A percentile compares a stretch with the other conserved stretches of the same genome.
These are phyloP conservation scores for Fraxinus paxiana DNA, from an alignment of 305 asterid species.

Conservation along the genomic window DNA sequence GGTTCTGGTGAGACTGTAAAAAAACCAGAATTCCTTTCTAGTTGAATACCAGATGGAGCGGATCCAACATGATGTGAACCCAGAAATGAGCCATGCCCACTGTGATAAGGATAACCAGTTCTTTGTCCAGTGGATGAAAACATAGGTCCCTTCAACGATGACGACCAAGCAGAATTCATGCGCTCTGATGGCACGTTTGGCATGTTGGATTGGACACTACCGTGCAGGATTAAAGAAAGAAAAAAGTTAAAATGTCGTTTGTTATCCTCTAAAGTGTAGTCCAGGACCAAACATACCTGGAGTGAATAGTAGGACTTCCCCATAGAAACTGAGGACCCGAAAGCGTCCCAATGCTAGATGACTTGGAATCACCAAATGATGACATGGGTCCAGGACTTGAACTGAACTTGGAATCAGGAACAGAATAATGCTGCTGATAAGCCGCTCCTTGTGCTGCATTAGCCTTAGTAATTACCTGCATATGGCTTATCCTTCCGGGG, in stretches of 20 bases:
- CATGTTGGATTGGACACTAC: background rate
- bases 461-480: slow-evolving; percentile 21
- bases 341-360: slow-evolving; percentile 72
- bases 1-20: slow-evolving; percentile 76
- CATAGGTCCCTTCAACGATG: slow-evolving; percentile 47
- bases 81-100: slow-evolving; percentile 49
- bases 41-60: slow-evolving; percentile 83
- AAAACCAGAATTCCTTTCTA: slow-evolving; percentile 68
- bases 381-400: slow-evolving; percentile 56
- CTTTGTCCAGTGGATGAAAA: slow-evolving; percentile 48
- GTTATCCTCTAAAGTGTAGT: background rate
- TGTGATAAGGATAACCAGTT: slow-evolving; percentile 46
- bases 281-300: slow-evolving; percentile 18
- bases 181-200: slow-evolving; percentile 33
- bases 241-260: background rate
- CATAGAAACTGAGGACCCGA: slow-evolving; percentile 93
- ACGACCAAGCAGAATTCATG: slow-evolving; percentile 47
- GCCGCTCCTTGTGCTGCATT: slow-evolving; percentile 30
- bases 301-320: slow-evolving; percentile 77
- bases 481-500: slow-evolving; percentile 42
- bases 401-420: slow-evolving; percentile 48
- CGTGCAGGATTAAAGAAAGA: background rate
- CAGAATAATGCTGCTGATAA: slow-evolving; percentile 36
- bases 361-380: slow-evolving; percentile 52
- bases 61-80: slow-evolving; percentile 81